Base-by-base conservation (phyloP, 352 stramenopile genomes). In the Phytophthora sp. region DNA sequence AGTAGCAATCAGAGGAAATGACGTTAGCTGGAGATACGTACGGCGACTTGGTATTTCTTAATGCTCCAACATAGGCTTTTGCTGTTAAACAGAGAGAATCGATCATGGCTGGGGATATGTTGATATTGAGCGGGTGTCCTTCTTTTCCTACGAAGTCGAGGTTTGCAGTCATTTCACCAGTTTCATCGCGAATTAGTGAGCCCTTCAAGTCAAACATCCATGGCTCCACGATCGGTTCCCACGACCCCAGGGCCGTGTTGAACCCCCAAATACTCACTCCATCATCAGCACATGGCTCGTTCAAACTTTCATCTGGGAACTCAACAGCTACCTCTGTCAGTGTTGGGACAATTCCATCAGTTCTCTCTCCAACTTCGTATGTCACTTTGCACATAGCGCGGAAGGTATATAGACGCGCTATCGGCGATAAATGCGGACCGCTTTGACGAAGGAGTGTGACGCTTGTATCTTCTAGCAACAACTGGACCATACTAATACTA, bases 1-100 rank as follows among this genome's bases (percentile, higher is more conserved):
- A 61, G 31, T 91, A 92, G 52, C 92, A 92, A 0, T 88, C 87
- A 4, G 83, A 95, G 1, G 84, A 91, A 51, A 93, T 91, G 20
- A 92, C 68, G 26, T 77, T 92, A 2, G 79, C 81, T 45, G 62
- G 82, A 7, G 81, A 78, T 5, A 81, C 63, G 12, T 71, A 75
- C 7, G 82, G 71, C 0, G 49, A 9, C 2, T 28, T 34, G 2
- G 44, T 15, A 9, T 45, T 49, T 3, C 38, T 32, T 3, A 79
- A 32, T 0, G 86, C 62, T 3, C 76, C 77, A 27, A 86, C 78
- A 2, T 92, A 73, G 34, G 89, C 82, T 62, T 88, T 91, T 4
- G 39, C 54, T 5, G 88, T 85, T 3, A 73, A 58, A 28, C 83
- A 90, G 23, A 94, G 59, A 0, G 77, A 76, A 42, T 94, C 76